These are phyloP conservation scores for Colletotrichum liaoningense DNA, from an alignment of 2,329 filamentous ascomycete genomes.

Conservation along the genomic window DNA sequence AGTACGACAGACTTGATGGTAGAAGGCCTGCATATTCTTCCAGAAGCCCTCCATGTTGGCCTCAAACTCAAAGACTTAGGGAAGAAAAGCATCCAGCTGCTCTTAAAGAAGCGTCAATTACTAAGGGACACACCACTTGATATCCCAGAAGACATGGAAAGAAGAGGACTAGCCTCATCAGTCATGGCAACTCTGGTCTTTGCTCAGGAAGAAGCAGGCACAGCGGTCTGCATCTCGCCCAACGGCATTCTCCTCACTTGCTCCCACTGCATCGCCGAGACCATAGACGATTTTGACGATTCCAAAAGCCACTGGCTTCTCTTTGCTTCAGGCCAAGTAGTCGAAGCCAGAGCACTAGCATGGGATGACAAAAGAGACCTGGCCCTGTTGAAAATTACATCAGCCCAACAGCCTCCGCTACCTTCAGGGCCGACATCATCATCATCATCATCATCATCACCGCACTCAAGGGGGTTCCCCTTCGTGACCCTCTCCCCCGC, in stretches of 20 bases:
- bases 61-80: constrained; percentile 27
- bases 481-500: constrained; percentile 32
- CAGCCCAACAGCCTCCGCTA: constrained; percentile 35
- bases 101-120: constrained; percentile 27
- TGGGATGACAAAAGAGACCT: constrained; percentile 59
- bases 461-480: constrained; percentile 36
- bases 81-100: constrained; percentile 18
- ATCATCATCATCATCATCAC: not conserved
- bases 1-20: not conserved
- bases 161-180: not conserved
- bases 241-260: constrained; percentile 60
- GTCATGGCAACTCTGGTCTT: constrained; percentile 56
- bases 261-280: constrained; percentile 62
- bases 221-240: constrained; percentile 59
- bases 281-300: constrained; percentile 45
- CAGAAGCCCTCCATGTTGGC: not conserved
- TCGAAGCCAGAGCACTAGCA: constrained; percentile 50
- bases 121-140: constrained; percentile 24
- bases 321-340: constrained; percentile 51
- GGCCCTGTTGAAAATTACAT: constrained; percentile 55
- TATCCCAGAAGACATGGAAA: constrained; percentile 20
- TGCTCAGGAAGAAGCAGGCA: constrained; percentile 60
- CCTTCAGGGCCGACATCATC: constrained; percentile 10
- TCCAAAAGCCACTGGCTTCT: constrained; percentile 53
- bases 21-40: not conserved